Evolutionary conservation across 768 basidiomycete genomes (phyloP).

Genomic region (Trametes villosa): DNA sequence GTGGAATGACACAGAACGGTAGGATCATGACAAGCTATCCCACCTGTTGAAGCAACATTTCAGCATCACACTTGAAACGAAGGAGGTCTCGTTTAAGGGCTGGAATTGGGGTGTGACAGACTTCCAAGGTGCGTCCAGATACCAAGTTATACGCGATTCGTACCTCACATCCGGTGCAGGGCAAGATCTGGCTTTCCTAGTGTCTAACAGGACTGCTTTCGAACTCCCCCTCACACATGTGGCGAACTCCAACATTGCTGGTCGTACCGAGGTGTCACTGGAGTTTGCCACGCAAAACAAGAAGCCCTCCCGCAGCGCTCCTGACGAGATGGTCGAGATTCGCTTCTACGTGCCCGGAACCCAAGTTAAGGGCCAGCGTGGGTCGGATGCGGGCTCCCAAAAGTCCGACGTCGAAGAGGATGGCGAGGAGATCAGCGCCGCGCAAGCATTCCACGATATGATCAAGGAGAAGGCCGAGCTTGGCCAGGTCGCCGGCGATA

Average conservation of each 20-base stretch:
- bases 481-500: constrained; percentile 87
- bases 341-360: constrained; percentile 94
- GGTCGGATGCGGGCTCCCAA: constrained; percentile 75
- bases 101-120: constrained; percentile 99
- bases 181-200: constrained; percentile 87
- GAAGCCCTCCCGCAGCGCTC: constrained; percentile 45
- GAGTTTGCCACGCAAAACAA: constrained; percentile 73
- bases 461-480: constrained; percentile 97
- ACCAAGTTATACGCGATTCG: constrained; percentile 5
- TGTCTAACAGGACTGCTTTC: constrained; percentile 87
- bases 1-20: background rate
- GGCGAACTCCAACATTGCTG: constrained; percentile 97
- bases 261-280: constrained; percentile 97
- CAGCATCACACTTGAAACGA: constrained; percentile 79
- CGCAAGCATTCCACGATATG: constrained; percentile 94
- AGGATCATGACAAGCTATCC: constrained; percentile 92
- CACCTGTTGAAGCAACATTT: constrained; percentile 86
- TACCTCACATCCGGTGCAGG: constrained; percentile 49
- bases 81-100: constrained; percentile 88
- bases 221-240: constrained; percentile 86
- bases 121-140: constrained; percentile 73
- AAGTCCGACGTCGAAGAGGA: constrained; percentile 67
- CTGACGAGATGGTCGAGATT: constrained; percentile 94
- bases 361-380: constrained; percentile 55
- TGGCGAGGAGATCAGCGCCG: constrained; percentile 81